Evolutionary conservation across 768 basidiomycete species (phyloP).

Genomic region (Termitomyces sp.): DNA sequence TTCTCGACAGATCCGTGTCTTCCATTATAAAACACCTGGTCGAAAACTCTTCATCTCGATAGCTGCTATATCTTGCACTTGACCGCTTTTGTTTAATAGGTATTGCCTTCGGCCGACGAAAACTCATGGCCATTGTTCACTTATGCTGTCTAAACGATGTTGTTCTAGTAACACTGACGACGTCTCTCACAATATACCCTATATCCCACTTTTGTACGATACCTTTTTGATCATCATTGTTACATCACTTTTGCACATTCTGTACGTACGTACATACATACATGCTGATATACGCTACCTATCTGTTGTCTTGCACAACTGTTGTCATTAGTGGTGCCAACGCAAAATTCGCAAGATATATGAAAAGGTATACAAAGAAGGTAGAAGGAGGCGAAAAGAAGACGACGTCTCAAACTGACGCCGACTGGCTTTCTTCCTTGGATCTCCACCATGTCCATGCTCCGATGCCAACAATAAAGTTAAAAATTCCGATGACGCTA

Average conservation of each 20-base stretch:
- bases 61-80: not conserved
- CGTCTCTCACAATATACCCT: not conserved
- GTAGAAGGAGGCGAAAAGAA: not conserved
- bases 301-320: not conserved
- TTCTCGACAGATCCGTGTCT: not conserved
- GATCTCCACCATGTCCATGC: constrained; percentile 58
- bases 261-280: not conserved
- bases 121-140: not conserved
- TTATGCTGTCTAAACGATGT: not conserved
- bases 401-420: constrained; percentile 2
- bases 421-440: constrained; percentile 7
- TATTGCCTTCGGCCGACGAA: not conserved
- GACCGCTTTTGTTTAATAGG: not conserved
- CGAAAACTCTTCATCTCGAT: not conserved
- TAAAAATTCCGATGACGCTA: constrained; percentile 60
- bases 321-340: not conserved
- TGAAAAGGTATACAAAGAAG: not conserved
- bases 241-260: not conserved
- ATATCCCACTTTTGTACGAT: not conserved
- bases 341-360: not conserved
- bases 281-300: not conserved
- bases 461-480: constrained; percentile 62
- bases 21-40: not conserved
- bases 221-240: not conserved
- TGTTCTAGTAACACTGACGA: not conserved